phyloP scores from a whole-genome alignment of 768 basidiomycete species.

The Hebeloma cylindrosporum region DNA sequence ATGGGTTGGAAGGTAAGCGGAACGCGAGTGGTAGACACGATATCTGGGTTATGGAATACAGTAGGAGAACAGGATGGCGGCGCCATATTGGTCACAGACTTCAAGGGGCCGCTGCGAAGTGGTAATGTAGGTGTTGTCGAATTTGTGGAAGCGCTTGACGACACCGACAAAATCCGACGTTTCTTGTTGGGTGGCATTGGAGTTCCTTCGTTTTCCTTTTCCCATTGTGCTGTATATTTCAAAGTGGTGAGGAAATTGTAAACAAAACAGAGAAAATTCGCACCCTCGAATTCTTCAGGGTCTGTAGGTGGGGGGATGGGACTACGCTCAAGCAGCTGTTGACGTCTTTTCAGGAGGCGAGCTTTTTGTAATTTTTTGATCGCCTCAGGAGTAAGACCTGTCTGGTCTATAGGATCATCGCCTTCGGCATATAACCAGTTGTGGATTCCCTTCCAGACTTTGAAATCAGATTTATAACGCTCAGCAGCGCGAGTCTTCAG shows the following conservation, averaged over 20 bases:
- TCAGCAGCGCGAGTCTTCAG: conserved; percentile 45
- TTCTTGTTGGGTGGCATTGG: conserved; percentile 13
- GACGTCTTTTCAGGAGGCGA: neutral
- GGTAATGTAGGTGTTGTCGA: conserved; percentile 6
- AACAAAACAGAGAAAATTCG: conserved; percentile 25
- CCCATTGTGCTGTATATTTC: conserved; percentile 13
- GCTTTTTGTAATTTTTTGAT: conserved; percentile 22
- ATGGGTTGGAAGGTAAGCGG: conserved; percentile 27
- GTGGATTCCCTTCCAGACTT: conserved; percentile 49
- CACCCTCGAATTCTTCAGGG: neutral
- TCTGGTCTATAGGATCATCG: conserved; percentile 25
- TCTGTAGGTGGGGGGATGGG: neutral
- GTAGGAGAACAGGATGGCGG: conserved; percentile 26
- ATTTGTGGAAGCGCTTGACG: neutral
- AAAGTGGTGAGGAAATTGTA: conserved; percentile 47
- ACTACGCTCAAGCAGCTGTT: too few species aligned
- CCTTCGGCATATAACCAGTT: conserved; percentile 40
- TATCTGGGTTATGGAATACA: conserved; percentile 11
- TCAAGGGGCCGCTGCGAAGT: conserved; percentile 13
- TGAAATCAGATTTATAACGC: conserved; percentile 52
- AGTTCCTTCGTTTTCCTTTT: conserved; percentile 29
- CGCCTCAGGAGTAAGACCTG: conserved; percentile 28
- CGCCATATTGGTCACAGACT: conserved; percentile 18
- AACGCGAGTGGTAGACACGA: conserved; percentile 14
- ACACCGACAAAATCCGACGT: conserved; percentile 5